These are phyloP conservation scores for Cicer yamashitae DNA, from an alignment of 306 rosid species.

Conservation along the genomic window DNA sequence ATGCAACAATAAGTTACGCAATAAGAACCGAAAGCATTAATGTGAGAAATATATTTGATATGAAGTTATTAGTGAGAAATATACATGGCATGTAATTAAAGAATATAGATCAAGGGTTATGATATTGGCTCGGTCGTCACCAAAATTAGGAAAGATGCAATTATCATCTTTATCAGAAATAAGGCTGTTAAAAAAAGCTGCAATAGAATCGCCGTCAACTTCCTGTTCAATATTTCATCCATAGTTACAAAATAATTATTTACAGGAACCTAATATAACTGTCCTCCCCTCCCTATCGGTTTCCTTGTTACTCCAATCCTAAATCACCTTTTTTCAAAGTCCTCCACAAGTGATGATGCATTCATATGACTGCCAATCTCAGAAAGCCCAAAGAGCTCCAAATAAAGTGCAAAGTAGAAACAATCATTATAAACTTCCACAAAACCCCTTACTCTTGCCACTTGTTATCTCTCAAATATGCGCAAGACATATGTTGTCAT, in stretches of 20 bases:
- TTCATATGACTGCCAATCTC: conserved; percentile 23
- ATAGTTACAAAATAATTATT: conserved; percentile 1
- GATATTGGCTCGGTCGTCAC: not conserved
- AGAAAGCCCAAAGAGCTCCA: conserved; percentile 7
- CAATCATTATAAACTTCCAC: conserved; percentile 18
- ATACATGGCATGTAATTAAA: conserved; percentile 1
- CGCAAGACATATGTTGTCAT: not conserved
- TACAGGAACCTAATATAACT: not conserved
- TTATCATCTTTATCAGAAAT: conserved; percentile 2
- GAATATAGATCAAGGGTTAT: not conserved
- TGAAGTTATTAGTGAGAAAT: not conserved
- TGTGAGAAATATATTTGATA: not conserved
- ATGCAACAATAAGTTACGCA: not conserved
- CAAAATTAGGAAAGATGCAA: not conserved
- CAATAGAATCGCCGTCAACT: not conserved
- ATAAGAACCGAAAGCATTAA: not conserved
- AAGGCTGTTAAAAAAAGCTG: not conserved
- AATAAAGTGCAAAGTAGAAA: conserved; percentile 17
- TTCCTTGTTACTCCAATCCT: conserved; percentile 2
- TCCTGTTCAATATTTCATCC: conserved; percentile 6
- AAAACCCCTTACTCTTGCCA: no score
- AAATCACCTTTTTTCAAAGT: not conserved
- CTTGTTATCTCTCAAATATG: not conserved
- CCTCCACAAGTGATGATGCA: conserved; percentile 14
- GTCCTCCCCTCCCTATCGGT: conserved; percentile 14